Evolutionary conservation across 345 rosid species (phyloP).

Genomic region (Lepidium africanum): DNA sequence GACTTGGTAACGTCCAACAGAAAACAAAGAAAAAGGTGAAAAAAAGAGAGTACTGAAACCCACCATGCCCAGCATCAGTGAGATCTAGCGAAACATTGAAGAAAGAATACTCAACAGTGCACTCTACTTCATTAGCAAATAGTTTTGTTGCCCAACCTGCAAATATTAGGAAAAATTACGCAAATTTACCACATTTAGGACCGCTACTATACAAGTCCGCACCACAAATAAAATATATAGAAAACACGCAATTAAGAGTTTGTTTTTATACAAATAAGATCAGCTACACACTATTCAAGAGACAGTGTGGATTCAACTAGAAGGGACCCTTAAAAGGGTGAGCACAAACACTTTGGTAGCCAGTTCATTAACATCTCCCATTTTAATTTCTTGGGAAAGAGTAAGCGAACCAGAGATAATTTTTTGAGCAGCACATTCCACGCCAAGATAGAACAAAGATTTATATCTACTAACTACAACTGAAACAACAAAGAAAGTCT

Average conservation of each 20-base stretch:
- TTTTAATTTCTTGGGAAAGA: too few relatives aligned
- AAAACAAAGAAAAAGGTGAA: background rate
- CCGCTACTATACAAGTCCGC: background rate
- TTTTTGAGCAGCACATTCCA: background rate
- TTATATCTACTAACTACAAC: background rate
- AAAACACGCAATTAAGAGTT: background rate
- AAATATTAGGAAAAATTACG: conserved; percentile 1
- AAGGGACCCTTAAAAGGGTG: background rate
- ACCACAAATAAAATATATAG: background rate
- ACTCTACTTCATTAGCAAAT: conserved; percentile 54
- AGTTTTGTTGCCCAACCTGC: conserved; percentile 76
- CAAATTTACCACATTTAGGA: background rate
- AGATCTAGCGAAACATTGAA: conserved; percentile 58
- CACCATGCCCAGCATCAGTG: conserved; percentile 92
- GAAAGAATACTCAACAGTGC: conserved; percentile 59
- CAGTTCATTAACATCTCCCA: too few relatives aligned
- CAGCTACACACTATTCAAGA: too few relatives aligned
- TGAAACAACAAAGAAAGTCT: background rate
- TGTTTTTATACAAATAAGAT: too few relatives aligned
- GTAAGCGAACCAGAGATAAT: too few relatives aligned
- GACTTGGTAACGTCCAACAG: background rate
- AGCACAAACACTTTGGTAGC: background rate
- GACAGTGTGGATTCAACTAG: background rate
- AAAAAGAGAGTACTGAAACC: conserved; percentile 9
- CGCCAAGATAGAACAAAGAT: background rate